A percentile compares a stretch with the other conserved stretches of the same genome.
These are phyloP conservation scores for Micractinium sp. DNA, from an alignment of 139 green algal genomes.

Conservation along the genomic window DNA sequence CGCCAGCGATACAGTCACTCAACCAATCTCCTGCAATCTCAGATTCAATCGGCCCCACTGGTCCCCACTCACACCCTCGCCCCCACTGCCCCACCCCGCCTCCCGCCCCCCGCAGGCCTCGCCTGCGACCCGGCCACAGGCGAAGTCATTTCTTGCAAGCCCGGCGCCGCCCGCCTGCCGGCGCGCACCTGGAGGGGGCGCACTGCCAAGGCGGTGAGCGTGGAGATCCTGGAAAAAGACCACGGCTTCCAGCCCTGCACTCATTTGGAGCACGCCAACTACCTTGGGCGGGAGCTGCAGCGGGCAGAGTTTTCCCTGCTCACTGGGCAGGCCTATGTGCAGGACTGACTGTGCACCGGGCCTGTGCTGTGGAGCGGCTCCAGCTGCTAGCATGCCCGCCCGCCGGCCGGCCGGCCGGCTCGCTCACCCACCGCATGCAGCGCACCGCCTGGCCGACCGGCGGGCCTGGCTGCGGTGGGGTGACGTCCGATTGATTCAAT, in stretches of 20 bases:
- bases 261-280: conserved; percentile 72
- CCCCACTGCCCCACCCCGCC: neutral
- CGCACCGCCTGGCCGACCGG: too few relatives aligned
- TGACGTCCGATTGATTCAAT: too few relatives aligned
- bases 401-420: too few relatives aligned
- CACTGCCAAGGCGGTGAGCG: conserved; percentile 69
- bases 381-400: too few relatives aligned
- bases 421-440: too few relatives aligned
- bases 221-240: conserved; percentile 58
- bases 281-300: conserved; percentile 72
- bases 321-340: conserved; percentile 54
- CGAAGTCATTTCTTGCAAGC: conserved; percentile 64
- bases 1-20: too few relatives aligned
- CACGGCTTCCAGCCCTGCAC: conserved; percentile 37
- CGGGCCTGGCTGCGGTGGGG: too few relatives aligned
- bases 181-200: conserved; percentile 40
- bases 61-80: neutral
- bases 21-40: too few relatives aligned
- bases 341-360: conserved; percentile 51
- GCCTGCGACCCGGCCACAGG: conserved; percentile 71
- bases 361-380: too few relatives aligned
- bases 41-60: too few relatives aligned
- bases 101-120: conserved; percentile 36
- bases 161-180: conserved; percentile 41
- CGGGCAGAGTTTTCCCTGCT: conserved; percentile 60